Conservation (phyloP, 2,329 filamentous ascomycete species). For the Penicillium capsulatum region DNA sequence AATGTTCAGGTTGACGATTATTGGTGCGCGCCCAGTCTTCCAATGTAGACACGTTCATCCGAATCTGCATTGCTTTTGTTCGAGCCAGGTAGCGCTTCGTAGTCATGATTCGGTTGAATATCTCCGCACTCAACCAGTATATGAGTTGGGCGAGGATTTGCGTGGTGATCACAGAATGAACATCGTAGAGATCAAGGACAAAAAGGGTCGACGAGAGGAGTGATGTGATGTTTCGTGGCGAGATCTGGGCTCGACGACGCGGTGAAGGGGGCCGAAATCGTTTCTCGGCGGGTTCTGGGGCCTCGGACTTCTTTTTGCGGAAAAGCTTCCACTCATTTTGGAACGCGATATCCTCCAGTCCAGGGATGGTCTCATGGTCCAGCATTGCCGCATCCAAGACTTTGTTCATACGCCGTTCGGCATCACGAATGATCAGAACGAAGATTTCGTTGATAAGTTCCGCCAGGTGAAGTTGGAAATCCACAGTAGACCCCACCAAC, state of each 20-base stretch:
- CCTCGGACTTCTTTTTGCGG: conserved; percentile 85
- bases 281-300: conserved; percentile 79
- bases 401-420: conserved; percentile 93
- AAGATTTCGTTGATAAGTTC: conserved; percentile 98
- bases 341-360: conserved; percentile 93
- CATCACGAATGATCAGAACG: conserved; percentile 93
- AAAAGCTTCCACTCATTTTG: conserved; percentile 99
- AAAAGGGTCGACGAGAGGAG: conserved; percentile 93
- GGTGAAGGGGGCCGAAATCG: conserved; percentile 88
- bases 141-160: conserved; percentile 89
- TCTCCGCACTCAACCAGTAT: conserved; percentile 93
- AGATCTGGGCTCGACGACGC: conserved; percentile 84
- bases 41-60: conserved; percentile 93
- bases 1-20: conserved; percentile 91
- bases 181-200: conserved; percentile 96
- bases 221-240: conserved; percentile 91
- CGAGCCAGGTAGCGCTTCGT: conserved; percentile 90
- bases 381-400: conserved; percentile 90
- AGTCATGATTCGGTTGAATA: conserved; percentile 97
- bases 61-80: conserved; percentile 99
- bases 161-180: conserved; percentile 91
- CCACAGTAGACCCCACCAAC: conserved; percentile 71
- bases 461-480: conserved; percentile 88
- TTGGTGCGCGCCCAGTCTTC: conserved; percentile 96
- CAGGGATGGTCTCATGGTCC: conserved; percentile 96